Evolutionary conservation across 352 stramenopile species (phyloP).

Genomic region (Pythium scleroteichum): DNA sequence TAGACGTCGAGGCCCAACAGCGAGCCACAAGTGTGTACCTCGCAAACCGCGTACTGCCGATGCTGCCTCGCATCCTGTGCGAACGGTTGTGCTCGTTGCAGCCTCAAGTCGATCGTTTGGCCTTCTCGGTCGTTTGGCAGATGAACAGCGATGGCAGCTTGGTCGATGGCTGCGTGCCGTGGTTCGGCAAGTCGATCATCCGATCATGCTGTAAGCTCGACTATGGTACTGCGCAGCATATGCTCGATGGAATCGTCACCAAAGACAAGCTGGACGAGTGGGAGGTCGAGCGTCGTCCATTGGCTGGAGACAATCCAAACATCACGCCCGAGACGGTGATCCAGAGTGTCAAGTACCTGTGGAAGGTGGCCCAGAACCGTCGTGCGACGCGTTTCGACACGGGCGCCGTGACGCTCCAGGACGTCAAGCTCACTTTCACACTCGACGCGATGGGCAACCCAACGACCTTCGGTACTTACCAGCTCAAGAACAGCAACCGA

Average conservation of each 20-base stretch:
- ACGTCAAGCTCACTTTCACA: constrained; percentile 93
- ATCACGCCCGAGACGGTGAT: constrained; percentile 65
- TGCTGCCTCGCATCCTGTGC: constrained; percentile 96
- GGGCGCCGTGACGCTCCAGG: constrained; percentile 91
- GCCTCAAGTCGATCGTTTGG: constrained; percentile 94
- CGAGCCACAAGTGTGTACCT: constrained; percentile 97
- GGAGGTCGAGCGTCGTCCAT: constrained; percentile 52
- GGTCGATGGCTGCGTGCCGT: constrained; percentile 85
- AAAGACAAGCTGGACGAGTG: constrained; percentile 71
- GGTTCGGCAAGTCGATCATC: constrained; percentile 98
- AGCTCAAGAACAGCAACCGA: constrained; percentile 94
- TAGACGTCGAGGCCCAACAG: constrained; percentile 93
- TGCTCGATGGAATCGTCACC: constrained; percentile 92
- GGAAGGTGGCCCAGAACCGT: constrained; percentile 61
- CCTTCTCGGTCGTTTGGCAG: constrained; percentile 95
- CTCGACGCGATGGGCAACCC: constrained; percentile 93
- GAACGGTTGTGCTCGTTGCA: constrained; percentile 97
- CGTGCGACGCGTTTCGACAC: constrained; percentile 89
- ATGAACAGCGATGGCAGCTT: constrained; percentile 96
- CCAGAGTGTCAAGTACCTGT: constrained; percentile 68
- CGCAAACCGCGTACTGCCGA: constrained; percentile 93
- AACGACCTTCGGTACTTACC: constrained; percentile 84
- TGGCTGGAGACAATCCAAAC: constrained; percentile 37
- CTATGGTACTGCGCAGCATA: constrained; percentile 96
- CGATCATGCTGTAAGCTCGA: constrained; percentile 96